Percentiles rank a stretch among this genome's conserved stretches.
Conservation (phyloP, 169 alveolate species). For the Miamiensis avidus region DNA sequence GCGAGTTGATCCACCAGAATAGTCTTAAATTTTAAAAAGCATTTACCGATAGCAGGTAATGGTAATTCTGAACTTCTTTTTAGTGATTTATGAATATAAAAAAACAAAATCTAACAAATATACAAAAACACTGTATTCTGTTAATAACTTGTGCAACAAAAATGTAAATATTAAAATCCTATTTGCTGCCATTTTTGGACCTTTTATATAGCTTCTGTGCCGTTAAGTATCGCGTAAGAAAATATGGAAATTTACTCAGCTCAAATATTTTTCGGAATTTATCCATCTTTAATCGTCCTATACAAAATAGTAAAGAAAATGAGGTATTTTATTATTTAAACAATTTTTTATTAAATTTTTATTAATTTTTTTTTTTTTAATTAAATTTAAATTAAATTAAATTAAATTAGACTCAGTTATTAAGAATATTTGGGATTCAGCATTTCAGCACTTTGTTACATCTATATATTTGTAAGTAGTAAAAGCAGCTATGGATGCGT, state of each 20-base stretch:
- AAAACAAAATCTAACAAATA: neutral
- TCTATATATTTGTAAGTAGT: too few relatives aligned
- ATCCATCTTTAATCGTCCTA: neutral
- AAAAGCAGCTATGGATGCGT: too few relatives aligned
- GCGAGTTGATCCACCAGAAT: neutral
- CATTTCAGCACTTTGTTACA: too few relatives aligned
- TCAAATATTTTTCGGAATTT: neutral
- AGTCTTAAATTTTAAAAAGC: neutral
- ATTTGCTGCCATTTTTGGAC: neutral
- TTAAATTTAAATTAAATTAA: too few relatives aligned
- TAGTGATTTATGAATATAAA: too few relatives aligned
- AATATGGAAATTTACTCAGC: neutral
- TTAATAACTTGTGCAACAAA: neutral
- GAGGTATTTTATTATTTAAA: too few relatives aligned
- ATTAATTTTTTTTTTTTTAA: too few relatives aligned
- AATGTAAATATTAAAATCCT: neutral
- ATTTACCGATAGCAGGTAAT: neutral
- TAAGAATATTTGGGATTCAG: too few relatives aligned
- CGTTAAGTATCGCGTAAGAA: neutral
- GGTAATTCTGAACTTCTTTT: neutral
- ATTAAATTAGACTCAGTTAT: too few relatives aligned
- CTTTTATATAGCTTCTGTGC: neutral
- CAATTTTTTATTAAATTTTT: too few relatives aligned
- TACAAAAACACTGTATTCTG: neutral
- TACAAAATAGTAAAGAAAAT: neutral